Base-by-base conservation (phyloP, 1,284 basidiomycete species). In the Mycocalia duriaeana region DNA sequence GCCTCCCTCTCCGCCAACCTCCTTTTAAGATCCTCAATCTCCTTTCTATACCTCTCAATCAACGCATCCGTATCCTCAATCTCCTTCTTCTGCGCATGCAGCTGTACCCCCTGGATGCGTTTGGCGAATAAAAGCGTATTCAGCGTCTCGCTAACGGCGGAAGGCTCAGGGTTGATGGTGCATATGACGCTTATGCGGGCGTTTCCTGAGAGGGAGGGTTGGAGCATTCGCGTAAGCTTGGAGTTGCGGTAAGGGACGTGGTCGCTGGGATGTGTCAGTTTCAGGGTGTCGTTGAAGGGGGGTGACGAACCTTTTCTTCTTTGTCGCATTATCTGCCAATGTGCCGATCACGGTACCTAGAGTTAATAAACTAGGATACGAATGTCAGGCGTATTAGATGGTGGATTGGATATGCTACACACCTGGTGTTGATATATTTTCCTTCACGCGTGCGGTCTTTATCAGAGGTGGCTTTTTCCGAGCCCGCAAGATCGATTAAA, bases 211-310 rank as follows among this genome's bases (percentile, higher is more conserved):
- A 99, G 75, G 1, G 92, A 96, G 2, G 94, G 94, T 64, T 98
- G 94, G 5, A 99, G 78, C 67, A 99, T 85, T 25, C 94, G 84
- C 3, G 95, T 99, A 4, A 89, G 72, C 67, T 98, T 98, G 41
- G 91, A 94, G 65, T 98, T 96, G 39, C 95, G 86, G 69, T 90
- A 99, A 3, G 95, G 95, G 11, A 98, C 85, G 60, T 96, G 91
- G 56, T 91, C 89, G 42, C 85, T 86, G 53, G 31, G 47, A 25
- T 11, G 22, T n/a, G 4, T 44, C 2, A 16, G 13, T 34, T 3
- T 31, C 8, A 22, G 24, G 13, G 18, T 22, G 11, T 22, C 22
- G 11, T 42, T 42, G 23, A 40, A 52, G 24, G 22, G 13, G 23
- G 24, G 28, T 34, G 20, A 50, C 71, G 34, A 47, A 89, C 83